Conservation (phyloP, 441 rosid species). For the Pelargonium citronellum region DNA sequence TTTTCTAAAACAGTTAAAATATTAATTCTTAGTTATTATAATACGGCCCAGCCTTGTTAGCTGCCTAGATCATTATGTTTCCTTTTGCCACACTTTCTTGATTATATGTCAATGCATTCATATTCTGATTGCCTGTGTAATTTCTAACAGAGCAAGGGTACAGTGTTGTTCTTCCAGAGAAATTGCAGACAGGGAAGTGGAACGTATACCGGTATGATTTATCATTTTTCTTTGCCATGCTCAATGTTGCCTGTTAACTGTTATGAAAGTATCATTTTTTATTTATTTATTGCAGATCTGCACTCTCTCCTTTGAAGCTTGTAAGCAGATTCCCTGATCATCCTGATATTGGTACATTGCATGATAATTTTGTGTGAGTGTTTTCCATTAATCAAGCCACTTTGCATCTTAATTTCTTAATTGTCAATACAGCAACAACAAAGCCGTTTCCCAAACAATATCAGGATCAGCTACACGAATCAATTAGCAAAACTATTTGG, state of each 20-base stretch:
- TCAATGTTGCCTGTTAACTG: constrained; percentile 7
- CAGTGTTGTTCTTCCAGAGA: constrained; percentile 94
- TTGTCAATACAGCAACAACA: background rate
- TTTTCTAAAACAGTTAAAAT: background rate
- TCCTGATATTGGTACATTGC: constrained; percentile 87
- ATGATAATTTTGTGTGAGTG: constrained; percentile 88
- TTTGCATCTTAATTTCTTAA: constrained; percentile 12
- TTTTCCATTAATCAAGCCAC: constrained; percentile 18
- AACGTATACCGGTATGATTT: constrained; percentile 72
- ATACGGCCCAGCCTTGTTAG: background rate
- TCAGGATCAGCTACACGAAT: background rate
- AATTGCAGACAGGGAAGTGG: constrained; percentile 84
- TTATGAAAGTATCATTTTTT: constrained; percentile 11
- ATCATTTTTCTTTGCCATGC: constrained; percentile 8
- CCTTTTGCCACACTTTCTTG: constrained; percentile 4
- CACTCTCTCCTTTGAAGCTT: constrained; percentile 68
- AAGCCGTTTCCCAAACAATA: background rate
- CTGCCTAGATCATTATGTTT: constrained; percentile 2
- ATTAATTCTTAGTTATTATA: background rate
- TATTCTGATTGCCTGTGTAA: constrained; percentile 14
- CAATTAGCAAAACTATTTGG: no score
- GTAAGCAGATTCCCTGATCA: constrained; percentile 69
- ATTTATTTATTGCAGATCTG: constrained; percentile 55
- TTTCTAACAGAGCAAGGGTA: constrained; percentile 68
- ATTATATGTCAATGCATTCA: constrained; percentile 14